Evolutionary conservation across 1,139 yeast species (phyloP).

Genomic region (Protomyces lactucae-debilis): DNA sequence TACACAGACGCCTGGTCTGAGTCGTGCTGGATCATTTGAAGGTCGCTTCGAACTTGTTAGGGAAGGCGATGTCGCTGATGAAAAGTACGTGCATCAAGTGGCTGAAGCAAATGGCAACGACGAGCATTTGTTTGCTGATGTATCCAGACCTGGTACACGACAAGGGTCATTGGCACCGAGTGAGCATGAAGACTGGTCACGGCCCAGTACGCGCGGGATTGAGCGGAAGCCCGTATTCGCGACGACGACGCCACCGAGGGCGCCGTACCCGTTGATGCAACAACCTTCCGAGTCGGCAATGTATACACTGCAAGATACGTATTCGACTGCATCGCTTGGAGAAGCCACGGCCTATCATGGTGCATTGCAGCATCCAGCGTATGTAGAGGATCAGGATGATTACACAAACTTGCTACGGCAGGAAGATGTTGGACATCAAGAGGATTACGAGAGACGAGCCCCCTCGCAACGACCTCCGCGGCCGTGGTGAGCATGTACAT

Average conservation of each 20-base stretch:
- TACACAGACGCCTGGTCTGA: neutral
- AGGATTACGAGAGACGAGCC: neutral
- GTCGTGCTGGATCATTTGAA: neutral
- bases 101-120: neutral
- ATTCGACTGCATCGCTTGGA: neutral
- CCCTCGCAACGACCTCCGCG: neutral
- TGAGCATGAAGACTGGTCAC: neutral
- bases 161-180: neutral
- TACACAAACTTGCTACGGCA: neutral
- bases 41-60: neutral
- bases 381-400: neutral
- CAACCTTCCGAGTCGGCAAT: neutral
- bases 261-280: neutral
- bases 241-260: neutral
- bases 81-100: neutral
- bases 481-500: neutral
- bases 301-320: neutral
- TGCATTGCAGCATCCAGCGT: neutral
- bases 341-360: neutral
- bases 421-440: neutral
- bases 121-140: neutral
- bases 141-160: neutral
- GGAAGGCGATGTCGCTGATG: neutral
- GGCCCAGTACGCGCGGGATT: neutral
- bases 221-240: neutral